Evolutionary conservation across 2,329 filamentous ascomycete genomes (phyloP).

Genomic region (Blastomyces silverae): DNA sequence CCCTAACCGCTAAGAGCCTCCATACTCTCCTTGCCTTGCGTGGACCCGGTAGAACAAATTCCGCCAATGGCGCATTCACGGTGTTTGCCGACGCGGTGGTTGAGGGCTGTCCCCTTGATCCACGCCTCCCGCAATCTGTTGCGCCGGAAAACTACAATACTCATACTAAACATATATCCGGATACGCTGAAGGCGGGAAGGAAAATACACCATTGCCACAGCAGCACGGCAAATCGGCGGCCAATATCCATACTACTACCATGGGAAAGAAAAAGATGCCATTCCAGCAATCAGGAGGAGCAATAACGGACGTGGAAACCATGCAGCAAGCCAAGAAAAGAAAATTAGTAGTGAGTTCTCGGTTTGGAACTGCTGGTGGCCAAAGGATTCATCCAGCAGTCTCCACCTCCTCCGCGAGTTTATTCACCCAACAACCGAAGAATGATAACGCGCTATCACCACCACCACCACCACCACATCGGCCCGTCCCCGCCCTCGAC

Average conservation of each 20-base stretch:
- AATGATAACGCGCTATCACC: neutral
- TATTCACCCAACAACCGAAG: conserved; percentile 16
- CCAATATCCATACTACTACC: conserved; percentile 11
- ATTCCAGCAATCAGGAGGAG: neutral
- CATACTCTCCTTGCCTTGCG: conserved; percentile 61
- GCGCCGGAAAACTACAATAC: conserved; percentile 28
- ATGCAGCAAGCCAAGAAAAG: conserved; percentile 49
- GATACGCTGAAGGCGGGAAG: conserved; percentile 15
- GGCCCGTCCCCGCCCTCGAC: conserved; percentile 32
- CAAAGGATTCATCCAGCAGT: neutral
- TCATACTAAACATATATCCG: neutral
- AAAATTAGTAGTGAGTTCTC: conserved; percentile 55
- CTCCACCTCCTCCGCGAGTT: conserved; percentile 8
- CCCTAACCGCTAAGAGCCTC: conserved; percentile 64
- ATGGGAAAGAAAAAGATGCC: conserved; percentile 18
- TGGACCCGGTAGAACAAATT: conserved; percentile 63
- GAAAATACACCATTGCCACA: conserved; percentile 20
- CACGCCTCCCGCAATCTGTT: conserved; percentile 34
- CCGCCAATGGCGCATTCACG: conserved; percentile 70
- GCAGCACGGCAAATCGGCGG: conserved; percentile 9
- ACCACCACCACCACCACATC: neutral
- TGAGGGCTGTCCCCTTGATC: conserved; percentile 48
- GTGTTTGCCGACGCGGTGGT: conserved; percentile 62
- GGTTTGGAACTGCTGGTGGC: conserved; percentile 59
- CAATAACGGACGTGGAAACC: conserved; percentile 9